phyloP scores from a whole-genome alignment of 805 yeast genomes.

The Lipomyces spencermartinsiae region DNA sequence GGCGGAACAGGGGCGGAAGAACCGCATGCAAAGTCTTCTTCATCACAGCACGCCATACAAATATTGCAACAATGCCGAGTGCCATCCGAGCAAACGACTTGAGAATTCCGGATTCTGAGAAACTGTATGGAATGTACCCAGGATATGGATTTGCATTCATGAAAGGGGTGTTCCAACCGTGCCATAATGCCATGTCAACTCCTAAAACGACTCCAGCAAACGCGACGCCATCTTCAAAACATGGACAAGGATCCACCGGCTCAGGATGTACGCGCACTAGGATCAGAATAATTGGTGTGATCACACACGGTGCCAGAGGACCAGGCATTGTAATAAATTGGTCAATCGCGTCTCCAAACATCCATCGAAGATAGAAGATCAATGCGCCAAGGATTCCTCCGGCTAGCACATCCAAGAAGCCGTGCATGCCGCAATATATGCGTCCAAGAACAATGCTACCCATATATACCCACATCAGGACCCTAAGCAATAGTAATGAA shows the following conservation, averaged over 20 bases:
- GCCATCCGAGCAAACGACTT: conserved; percentile 56
- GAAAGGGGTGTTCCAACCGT: conserved; percentile 42
- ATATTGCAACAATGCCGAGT: conserved; percentile 67
- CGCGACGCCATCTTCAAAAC: conserved; percentile 94
- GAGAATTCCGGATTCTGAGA: conserved; percentile 52
- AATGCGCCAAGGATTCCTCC: conserved; percentile 71
- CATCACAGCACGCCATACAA: conserved; percentile 74
- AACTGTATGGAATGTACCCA: conserved; percentile 53
- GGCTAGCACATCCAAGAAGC: conserved; percentile 71
- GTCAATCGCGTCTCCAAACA: conserved; percentile 56
- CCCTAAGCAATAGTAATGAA: conserved; percentile 14
- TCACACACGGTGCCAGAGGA: conserved; percentile 41
- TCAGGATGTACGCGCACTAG: conserved; percentile 73
- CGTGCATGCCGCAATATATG: conserved; percentile 97
- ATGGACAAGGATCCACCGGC: conserved; percentile 94
- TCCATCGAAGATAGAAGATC: conserved; percentile 57
- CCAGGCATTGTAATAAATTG: conserved; percentile 35
- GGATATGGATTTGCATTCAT: conserved; percentile 42
- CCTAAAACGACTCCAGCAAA: conserved; percentile 89
- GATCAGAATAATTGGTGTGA: conserved; percentile 51
- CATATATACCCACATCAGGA: conserved; percentile 55
- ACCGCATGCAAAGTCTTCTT: conserved; percentile 67
- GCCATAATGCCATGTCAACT: conserved; percentile 67
- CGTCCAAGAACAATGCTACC: conserved; percentile 77
- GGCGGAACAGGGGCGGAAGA: conserved; percentile 65